A percentile compares a stretch with the other conserved stretches of the same genome.
phyloP scores from a whole-genome alignment of 495 filamentous ascomycete species.

The Xylaria curta region DNA sequence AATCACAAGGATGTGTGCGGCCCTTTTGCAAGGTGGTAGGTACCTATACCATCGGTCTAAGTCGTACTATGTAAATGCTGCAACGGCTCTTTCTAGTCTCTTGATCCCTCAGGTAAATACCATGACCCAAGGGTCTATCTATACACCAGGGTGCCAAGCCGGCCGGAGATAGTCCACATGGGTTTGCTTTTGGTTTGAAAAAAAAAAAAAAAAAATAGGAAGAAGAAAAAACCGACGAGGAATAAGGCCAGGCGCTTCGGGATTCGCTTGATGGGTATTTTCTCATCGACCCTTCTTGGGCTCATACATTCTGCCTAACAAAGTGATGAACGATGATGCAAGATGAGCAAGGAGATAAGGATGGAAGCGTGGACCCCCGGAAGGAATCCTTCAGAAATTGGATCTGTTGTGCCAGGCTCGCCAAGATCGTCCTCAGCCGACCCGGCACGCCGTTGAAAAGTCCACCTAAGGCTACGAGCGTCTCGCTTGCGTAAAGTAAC shows the following conservation, averaged over 20 bases:
- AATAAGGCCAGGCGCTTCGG: not conserved
- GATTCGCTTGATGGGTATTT: not conserved
- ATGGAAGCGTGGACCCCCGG: not conserved
- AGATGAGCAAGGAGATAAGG: not conserved
- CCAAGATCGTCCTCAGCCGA: not conserved
- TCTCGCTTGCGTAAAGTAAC: not conserved
- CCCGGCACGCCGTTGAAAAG: not conserved
- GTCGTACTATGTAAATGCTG: not conserved
- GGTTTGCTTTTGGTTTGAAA: not conserved
- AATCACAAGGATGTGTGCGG: not conserved
- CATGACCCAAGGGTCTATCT: too few species aligned
- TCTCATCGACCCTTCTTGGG: not conserved
- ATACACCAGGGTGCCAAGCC: slow-evolving; percentile 11
- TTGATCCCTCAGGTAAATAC: too few species aligned
- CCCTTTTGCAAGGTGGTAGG: not conserved
- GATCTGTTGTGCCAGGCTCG: not conserved
- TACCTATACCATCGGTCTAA: not conserved
- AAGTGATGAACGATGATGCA: not conserved
- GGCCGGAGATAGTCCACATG: not conserved
- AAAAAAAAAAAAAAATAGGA: too few species aligned
- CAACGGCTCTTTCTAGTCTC: too few species aligned
- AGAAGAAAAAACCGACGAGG: not conserved
- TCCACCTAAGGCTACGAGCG: not conserved
- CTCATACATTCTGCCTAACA: not conserved
- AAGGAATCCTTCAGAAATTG: not conserved